Conservation (phyloP, 768 basidiomycete species). For the Cubamyces lactineus region DNA sequence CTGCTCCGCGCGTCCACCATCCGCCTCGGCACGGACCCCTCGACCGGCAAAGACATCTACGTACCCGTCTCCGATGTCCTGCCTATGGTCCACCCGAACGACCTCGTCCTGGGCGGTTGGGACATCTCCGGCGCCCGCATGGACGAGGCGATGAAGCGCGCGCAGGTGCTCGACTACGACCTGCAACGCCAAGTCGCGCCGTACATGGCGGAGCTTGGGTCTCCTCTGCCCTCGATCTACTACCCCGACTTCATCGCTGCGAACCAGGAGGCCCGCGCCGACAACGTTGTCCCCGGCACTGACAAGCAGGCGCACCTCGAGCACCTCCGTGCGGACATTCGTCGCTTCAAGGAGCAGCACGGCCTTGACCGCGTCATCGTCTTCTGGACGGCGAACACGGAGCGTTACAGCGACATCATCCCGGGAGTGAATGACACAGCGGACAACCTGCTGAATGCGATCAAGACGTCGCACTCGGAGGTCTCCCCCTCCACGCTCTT, state of each 20-base stretch:
- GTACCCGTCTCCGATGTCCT: constrained; percentile 91
- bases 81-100: constrained; percentile 98
- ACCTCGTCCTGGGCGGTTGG: constrained; percentile 97
- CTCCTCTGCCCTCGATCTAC: constrained; percentile 93
- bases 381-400: constrained; percentile 99
- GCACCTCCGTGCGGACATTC: constrained; percentile 90
- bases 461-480: constrained; percentile 85
- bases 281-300: constrained; percentile 84
- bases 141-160: constrained; percentile 92
- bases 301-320: constrained; percentile 94
- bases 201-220: constrained; percentile 76
- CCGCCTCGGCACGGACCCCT: constrained; percentile 81
- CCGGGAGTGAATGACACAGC: constrained; percentile 95
- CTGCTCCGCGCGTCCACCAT: constrained; percentile 95
- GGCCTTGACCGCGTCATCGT: constrained; percentile 86
- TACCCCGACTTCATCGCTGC: constrained; percentile 98
- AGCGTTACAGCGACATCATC: constrained; percentile 95
- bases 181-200: constrained; percentile 94
- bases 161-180: constrained; percentile 94
- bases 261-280: constrained; percentile 94
- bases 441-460: constrained; percentile 79
- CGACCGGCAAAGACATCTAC: constrained; percentile 85
- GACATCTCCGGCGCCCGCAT: constrained; percentile 87
- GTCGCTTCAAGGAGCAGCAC: constrained; percentile 85
- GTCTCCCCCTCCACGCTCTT: constrained; percentile 97